Percentiles rank a stretch among this genome's conserved stretches.
Conservation (phyloP, 495 filamentous ascomycete genomes). For the Hypoxylon trugodes region DNA sequence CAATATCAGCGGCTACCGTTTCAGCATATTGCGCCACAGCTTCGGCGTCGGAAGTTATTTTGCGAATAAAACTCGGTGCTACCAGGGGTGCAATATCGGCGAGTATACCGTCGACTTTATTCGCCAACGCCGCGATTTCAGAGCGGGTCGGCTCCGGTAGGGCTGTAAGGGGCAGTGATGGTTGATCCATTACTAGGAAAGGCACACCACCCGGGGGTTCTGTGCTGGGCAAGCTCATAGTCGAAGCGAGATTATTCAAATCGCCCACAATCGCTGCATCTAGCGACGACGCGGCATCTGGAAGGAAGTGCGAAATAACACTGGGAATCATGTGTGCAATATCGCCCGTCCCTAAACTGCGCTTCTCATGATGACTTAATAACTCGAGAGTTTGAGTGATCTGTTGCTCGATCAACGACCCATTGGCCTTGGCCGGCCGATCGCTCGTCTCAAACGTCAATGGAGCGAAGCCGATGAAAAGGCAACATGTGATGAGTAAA, state of each 20-base stretch:
- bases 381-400: neutral
- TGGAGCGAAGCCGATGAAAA: neutral
- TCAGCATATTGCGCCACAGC: too few relatives aligned
- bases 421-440: neutral
- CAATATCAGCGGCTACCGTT: conserved; percentile 24
- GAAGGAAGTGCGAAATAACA: conserved; percentile 7
- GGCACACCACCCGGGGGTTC: conserved; percentile 15
- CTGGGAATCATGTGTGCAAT: conserved; percentile 8
- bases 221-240: conserved; percentile 5
- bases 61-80: conserved; percentile 16
- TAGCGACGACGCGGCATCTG: conserved; percentile 9
- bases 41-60: conserved; percentile 21
- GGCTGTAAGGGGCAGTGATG: conserved; percentile 5
- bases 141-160: conserved; percentile 18
- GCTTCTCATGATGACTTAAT: conserved; percentile 5
- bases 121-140: conserved; percentile 1
- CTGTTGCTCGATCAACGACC: neutral
- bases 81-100: conserved; percentile 1
- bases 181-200: conserved; percentile 16
- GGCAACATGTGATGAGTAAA: conserved; percentile 15
- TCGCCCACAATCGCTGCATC: conserved; percentile 18
- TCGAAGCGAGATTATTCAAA: neutral
- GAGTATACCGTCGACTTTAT: conserved; percentile 18
- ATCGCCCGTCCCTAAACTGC: conserved; percentile 11
- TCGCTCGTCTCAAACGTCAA: neutral